Base-by-base conservation (phyloP, 202 grass and related monocot genomes). In the Panicum virgatum region DNA sequence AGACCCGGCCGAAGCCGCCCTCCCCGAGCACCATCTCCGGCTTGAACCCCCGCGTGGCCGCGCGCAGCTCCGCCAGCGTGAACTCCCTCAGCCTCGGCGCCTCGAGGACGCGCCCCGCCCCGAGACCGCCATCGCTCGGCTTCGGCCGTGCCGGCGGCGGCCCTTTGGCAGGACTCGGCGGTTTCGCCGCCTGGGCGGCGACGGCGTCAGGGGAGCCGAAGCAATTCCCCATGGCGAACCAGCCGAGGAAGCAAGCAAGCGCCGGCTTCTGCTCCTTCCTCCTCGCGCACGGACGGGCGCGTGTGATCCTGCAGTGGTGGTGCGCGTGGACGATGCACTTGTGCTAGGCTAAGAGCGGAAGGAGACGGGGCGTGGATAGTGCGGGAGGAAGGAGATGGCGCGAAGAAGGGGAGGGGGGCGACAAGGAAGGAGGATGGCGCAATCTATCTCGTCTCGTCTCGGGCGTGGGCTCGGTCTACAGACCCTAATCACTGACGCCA, bases 1-100 rank as follows among this genome's bases (percentile, higher is more conserved):
- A 93, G 4, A 98, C 95, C 72, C 68, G 71, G 9, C 95, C 95
- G 79, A 98, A 98, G 1, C 95, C 95, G 34, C 95, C 92, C 34
- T 94, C 95, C 5, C 95, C 95, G 56, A 98, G 88, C 34, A 98
- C 20, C 60, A 79, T 91, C 74, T 94, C 95, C 38, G 88, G 82
- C 88, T 85, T 98, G 79, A 98, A 98, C 52, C 93, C 91, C n/a
- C 79, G 58, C 9, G 95, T 98, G 46, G 88, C 92, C 22, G 34
- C 69, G 75, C 83, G 81, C 48, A 98, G 68, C 76, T 98, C 92
- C 3, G 71, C 75, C 25, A 98, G 89, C 62, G 95, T 89, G 75
- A 91, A 98, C 72, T 86, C 88, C 80, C 76, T 86, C 42, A 97
- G 86, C 83, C 69, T 86, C 20, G 90, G 88, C 10, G 29, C 38